Conservation (phyloP, 2,329 filamentous ascomycete species). For the Didymella keratinophila region DNA sequence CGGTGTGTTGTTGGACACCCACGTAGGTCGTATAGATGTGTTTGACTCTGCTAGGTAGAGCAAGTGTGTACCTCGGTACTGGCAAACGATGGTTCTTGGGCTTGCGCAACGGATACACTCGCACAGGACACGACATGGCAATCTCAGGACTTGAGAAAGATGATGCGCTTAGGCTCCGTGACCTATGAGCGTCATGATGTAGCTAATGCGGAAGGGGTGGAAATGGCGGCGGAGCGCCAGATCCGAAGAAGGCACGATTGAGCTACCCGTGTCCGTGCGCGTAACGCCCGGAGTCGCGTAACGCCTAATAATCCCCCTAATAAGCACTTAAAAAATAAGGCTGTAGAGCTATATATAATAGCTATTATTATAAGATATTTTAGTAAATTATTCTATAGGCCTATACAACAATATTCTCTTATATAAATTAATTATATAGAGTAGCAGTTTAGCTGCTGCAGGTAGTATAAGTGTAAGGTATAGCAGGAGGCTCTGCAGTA, state of each 20-base stretch:
- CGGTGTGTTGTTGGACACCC: constrained; percentile 40
- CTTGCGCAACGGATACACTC: constrained; percentile 43
- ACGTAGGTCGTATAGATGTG: constrained; percentile 45
- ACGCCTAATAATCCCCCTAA: no score
- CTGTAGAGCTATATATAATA: no score
- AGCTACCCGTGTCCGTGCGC: no score
- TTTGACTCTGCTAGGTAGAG: constrained; percentile 30
- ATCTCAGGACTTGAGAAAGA: not conserved
- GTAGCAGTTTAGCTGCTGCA: no score
- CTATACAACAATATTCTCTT: no score
- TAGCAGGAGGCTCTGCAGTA: no score
- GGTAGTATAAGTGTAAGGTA: no score
- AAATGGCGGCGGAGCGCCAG: not conserved
- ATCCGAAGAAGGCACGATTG: not conserved
- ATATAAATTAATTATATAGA: no score
- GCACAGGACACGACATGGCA: constrained; percentile 27
- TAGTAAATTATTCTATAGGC: no score
- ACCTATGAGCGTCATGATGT: not conserved
- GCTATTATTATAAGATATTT: no score
- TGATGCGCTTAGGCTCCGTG: not conserved
- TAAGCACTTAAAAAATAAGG: no score
- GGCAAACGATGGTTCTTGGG: constrained; percentile 45
- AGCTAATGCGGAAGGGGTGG: not conserved
- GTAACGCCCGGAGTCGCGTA: no score
- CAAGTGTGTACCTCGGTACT: constrained; percentile 44